Evolutionary conservation across 352 stramenopile genomes (phyloP).

Genomic region (Plasmopara halstedii): DNA sequence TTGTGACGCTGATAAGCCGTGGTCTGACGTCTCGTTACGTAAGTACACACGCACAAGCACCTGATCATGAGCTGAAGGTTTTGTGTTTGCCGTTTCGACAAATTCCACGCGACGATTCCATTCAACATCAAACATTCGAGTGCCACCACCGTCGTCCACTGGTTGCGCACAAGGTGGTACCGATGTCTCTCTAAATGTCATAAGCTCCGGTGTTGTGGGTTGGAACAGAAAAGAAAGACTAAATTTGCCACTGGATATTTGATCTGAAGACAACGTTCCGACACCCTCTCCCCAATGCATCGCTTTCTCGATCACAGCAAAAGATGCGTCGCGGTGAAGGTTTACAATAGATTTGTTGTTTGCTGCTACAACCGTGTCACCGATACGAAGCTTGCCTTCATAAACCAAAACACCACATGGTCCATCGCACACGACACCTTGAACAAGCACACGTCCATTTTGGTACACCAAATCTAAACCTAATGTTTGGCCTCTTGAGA

Average conservation of each 20-base stretch:
- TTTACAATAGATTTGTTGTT: slow-evolving; percentile 79
- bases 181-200: slow-evolving; percentile 18
- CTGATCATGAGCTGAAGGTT: slow-evolving; percentile 22
- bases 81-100: slow-evolving; percentile 37
- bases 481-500: slow-evolving; percentile 44
- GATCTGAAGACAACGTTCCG: slow-evolving; percentile 6
- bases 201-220: slow-evolving; percentile 23
- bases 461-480: slow-evolving; percentile 79
- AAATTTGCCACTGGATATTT: slow-evolving; percentile 24
- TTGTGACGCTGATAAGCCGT: slow-evolving; percentile 64
- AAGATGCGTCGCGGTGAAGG: slow-evolving; percentile 68
- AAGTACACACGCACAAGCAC: slow-evolving; percentile 71
- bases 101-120: slow-evolving; percentile 84
- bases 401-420: slow-evolving; percentile 51
- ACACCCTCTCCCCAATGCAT: slow-evolving; percentile 27
- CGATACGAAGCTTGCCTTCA: slow-evolving; percentile 63
- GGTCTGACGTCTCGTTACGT: slow-evolving; percentile 64
- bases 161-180: slow-evolving; percentile 21
- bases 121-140: slow-evolving; percentile 52
- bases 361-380: slow-evolving; percentile 69
- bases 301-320: slow-evolving; percentile 65
- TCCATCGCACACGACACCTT: slow-evolving; percentile 62
- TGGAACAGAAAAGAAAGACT: slow-evolving; percentile 71
- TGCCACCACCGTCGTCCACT: slow-evolving; percentile 18
- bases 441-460: slow-evolving; percentile 64